Base-by-base conservation (phyloP, 306 rosid genomes). In the Fragaria iinumae region DNA sequence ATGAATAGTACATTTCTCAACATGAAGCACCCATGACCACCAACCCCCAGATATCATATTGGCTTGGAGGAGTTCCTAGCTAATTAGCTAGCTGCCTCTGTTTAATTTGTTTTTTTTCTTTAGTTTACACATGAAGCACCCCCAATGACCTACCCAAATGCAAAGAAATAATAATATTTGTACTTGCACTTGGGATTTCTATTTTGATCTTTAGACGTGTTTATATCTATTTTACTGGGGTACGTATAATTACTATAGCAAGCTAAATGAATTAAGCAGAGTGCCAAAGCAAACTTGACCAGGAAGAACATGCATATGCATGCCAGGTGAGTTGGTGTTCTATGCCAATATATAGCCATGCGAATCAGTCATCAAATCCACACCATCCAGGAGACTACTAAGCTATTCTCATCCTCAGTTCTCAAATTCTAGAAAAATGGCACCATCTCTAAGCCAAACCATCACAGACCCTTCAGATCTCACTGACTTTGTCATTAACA, bases 401-500 rank as follows among this genome's bases (percentile, higher is more conserved):
- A 67, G n/a, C 43, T 23, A 12, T 11, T 38, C 6, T 72, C 38
- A 48, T 23, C 36, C 17, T 20, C 39, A 25, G 3, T 14, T 45
- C 18, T 6, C 64, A 52, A 59, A 43, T 64, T 10, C 12, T 9
- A 18, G 21, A 14, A 80, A 77, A 80, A 77, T 84, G 87, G 77
- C 77, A 68, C 84, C 85, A 23, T 71, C 79, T 21, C 0, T 39
- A 17, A 49, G 44, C 23, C 17, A 41, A 56, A 32, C 77, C 69
- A 70, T 67, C 18, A 43, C 64, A 18, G 56, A 72, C 2, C 29
- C 50, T 55, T 60, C 80, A 41, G 70, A 73, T 62, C 57, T 83
- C 62, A 75, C 38, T 16, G 86, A 90, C 11, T 84, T 84, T 43
- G 91, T 86, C 70, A 79, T 85, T 59, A 29, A 63, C 73, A 62